phyloP scores from a whole-genome alignment of 768 basidiomycete genomes.

The Lentinula aciculospora region DNA sequence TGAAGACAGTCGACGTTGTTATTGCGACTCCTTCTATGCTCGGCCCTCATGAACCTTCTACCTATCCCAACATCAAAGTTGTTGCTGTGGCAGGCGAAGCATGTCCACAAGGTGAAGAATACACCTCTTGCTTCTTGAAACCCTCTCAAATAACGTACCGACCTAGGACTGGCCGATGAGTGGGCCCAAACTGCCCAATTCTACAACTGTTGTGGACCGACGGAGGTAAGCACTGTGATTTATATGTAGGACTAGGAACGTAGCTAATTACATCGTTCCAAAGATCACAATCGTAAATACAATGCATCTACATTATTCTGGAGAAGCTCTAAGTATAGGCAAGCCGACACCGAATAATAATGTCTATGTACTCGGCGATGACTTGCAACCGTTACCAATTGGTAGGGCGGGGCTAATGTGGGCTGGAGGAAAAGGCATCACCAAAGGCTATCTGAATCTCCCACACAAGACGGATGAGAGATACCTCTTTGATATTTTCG shows the following conservation, averaged over 20 bases:
- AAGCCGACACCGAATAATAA: constrained; percentile 50
- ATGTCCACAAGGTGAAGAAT: constrained; percentile 31
- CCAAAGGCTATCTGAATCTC: constrained; percentile 49
- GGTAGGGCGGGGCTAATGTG: constrained; percentile 44
- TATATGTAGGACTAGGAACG: background rate
- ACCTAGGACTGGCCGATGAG: constrained; percentile 31
- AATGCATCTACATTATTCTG: constrained; percentile 38
- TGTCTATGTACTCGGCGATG: constrained; percentile 29
- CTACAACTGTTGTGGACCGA: constrained; percentile 53
- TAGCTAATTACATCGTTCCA: background rate
- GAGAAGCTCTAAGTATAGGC: constrained; percentile 40
- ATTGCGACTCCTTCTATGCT: constrained; percentile 42
- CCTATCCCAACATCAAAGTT: constrained; percentile 36
- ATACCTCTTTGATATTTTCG: constrained; percentile 46
- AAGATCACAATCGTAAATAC: constrained; percentile 57
- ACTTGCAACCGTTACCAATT: constrained; percentile 23
- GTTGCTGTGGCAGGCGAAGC: constrained; percentile 39
- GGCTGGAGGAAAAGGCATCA: constrained; percentile 58
- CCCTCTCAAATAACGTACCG: background rate
- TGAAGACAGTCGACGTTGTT: constrained; percentile 38
- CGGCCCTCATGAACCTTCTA: constrained; percentile 30
- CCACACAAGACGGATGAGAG: constrained; percentile 49
- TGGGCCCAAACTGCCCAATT: constrained; percentile 41
- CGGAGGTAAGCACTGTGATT: constrained; percentile 34
- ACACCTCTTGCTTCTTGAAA: background rate